Evolutionary conservation across 2,329 filamentous ascomycete genomes (phyloP), one percentile per base, ranked within the genome.

Genomic region (Curvularia eragrostidis): DNA sequence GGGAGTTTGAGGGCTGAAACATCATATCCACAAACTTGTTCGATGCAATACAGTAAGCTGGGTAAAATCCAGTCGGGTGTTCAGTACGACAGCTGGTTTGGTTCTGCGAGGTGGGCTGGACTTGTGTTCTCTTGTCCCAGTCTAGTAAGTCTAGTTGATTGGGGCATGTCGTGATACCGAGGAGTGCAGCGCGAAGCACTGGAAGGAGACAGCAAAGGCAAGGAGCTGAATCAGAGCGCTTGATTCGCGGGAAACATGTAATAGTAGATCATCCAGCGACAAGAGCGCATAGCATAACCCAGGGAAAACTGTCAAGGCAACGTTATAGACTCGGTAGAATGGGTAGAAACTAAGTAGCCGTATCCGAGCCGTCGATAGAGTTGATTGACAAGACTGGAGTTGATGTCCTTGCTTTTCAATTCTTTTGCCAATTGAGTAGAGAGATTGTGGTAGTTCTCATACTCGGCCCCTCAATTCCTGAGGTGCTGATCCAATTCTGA

Each of bases 1-100:
- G 53, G 30, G 67, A 73, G 42, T 75, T 75, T 56, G 73, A 74
- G 47, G 72, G 67, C 19, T 75, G 61, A 70, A 36, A 7, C 13
- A 12, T 3, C 6, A 7, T 3, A n/a, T n/a, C 1, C 13, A 12
- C 15, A 7, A 36, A 7, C 7, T 26, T 26, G 24, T 26, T 6
- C 13, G 5, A n/a, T 7, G 15, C 13, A 4, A 36, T 36, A 3
- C 13, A n/a, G 5, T 36, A 2, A n/a, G 10, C 32, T n/a, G 32
- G 7, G 24, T 3, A 26, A 26, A 3, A 26, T n/a, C 3, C 30
- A 32, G 30, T 13, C 30, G 2, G 10, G 30, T 32, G 5, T 13
- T 13, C 12, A 32, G 30, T 1, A 32, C 13, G 3, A 15, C 3
- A 12, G 30, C 30, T 10, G 3, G 10, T 7, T n/a, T n/a, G 32